Conservation (phyloP, 1,284 basidiomycete genomes). For the Mrakiaceae sp. region DNA sequence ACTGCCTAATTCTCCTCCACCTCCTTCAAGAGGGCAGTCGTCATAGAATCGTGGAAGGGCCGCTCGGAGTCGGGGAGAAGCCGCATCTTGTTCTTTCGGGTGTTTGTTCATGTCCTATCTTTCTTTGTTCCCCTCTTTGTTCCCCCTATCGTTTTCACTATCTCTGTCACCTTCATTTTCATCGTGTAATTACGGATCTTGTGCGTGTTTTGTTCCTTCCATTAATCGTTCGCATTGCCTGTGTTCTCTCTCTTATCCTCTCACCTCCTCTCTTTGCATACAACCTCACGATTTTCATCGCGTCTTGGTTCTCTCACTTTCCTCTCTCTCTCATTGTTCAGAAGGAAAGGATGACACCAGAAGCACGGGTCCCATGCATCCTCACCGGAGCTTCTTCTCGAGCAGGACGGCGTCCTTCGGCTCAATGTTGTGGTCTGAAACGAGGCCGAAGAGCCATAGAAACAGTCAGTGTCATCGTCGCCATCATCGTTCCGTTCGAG, state of each 20-base stretch:
- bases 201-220: too few species aligned
- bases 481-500: too few species aligned
- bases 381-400: background rate
- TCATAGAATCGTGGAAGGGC: too few species aligned
- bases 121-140: slow-evolving; percentile 2
- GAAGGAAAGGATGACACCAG: too few species aligned
- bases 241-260: slow-evolving; percentile 7
- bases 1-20: too few species aligned
- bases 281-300: too few species aligned
- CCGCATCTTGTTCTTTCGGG: background rate
- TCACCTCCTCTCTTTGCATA: slow-evolving; percentile 11
- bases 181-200: background rate
- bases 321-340: background rate
- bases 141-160: slow-evolving; percentile 13
- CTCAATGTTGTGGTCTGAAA: slow-evolving; percentile 6
- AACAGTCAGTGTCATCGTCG: background rate
- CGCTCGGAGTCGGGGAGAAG: background rate
- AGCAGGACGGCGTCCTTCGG: slow-evolving; percentile 1
- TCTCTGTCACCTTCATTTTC: slow-evolving; percentile 20
- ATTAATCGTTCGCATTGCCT: slow-evolving; percentile 17
- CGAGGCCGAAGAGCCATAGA: background rate
- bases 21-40: too few species aligned
- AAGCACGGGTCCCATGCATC: too few species aligned
- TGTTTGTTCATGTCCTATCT: background rate
- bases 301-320: slow-evolving; percentile 10